A percentile compares a stretch with the other conserved stretches of the same genome.
These are phyloP conservation scores for Rhizophora mangle DNA, from an alignment of 345 rosid species.

Conservation along the genomic window DNA sequence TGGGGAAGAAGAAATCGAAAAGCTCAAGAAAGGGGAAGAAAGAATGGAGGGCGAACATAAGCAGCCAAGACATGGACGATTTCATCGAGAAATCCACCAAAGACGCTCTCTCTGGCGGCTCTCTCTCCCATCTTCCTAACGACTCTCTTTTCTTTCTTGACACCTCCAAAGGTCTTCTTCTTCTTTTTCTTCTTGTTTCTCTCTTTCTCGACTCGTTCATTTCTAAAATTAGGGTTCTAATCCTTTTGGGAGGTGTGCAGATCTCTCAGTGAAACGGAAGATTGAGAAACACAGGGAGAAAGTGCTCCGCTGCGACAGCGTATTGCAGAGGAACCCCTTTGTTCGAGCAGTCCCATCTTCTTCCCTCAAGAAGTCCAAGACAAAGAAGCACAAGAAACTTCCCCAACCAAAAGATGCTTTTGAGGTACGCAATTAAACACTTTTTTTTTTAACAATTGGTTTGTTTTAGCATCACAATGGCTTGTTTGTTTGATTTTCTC, in stretches of 20 bases:
- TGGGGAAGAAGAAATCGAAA: conserved; percentile 70
- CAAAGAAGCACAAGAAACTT: conserved; percentile 25
- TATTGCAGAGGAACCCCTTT: conserved; percentile 71
- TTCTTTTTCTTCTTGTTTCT: too few species aligned
- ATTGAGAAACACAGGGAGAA: conserved; percentile 76
- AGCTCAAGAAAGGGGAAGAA: conserved; percentile 88
- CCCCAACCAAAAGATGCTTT: conserved; percentile 17
- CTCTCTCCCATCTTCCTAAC: conserved; percentile 57
- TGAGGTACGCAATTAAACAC: conserved; percentile 30
- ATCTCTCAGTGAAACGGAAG: conserved; percentile 72
- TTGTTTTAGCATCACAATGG: background rate
- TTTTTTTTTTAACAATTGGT: background rate
- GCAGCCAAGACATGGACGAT: conserved; percentile 70
- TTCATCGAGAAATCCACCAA: conserved; percentile 72
- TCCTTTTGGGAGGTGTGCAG: conserved; percentile 22
- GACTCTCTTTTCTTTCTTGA: conserved; percentile 77
- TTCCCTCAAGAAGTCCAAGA: conserved; percentile 40
- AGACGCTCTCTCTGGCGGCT: conserved; percentile 85
- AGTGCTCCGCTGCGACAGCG: conserved; percentile 62
- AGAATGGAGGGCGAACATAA: conserved; percentile 95
- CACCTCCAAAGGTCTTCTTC: conserved; percentile 50
- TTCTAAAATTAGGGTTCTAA: background rate
- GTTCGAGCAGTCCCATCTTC: conserved; percentile 67
- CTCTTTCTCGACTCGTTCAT: background rate
- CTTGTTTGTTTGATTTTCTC: background rate